These are phyloP conservation scores for Wallacemonas sp. DNA, from an alignment of 208 protist species.

Conservation along the genomic window DNA sequence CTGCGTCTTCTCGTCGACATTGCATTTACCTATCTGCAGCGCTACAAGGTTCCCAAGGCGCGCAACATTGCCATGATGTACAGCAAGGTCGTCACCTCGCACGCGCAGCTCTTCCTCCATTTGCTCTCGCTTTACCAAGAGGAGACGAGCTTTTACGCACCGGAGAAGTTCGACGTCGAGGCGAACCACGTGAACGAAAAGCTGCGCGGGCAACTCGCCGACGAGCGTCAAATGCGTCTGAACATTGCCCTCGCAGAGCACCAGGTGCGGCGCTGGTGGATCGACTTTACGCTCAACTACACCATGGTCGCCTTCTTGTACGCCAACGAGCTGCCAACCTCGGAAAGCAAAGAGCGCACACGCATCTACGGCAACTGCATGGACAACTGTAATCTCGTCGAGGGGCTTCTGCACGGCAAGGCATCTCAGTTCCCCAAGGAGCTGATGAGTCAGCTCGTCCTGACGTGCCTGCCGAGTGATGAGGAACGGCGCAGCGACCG, in stretches of 20 bases:
- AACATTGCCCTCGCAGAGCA: conserved; percentile 5
- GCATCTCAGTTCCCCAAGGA: conserved; percentile 20
- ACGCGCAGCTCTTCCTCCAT: conserved; percentile 17
- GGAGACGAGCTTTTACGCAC: neutral
- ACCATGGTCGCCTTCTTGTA: conserved; percentile 4
- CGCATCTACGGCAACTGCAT: conserved; percentile 9
- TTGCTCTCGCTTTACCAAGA: conserved; percentile 12
- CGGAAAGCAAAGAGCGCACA: conserved; percentile 8
- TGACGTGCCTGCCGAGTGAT: conserved; percentile 11
- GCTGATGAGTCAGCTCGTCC: conserved; percentile 12
- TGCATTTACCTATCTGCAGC: conserved; percentile 30
- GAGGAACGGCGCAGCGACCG: neutral
- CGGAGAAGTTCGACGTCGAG: neutral
- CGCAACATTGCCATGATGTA: conserved; percentile 22
- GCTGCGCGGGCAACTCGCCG: conserved; percentile 11
- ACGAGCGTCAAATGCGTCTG: conserved; percentile 5
- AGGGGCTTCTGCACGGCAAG: conserved; percentile 4
- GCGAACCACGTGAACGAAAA: conserved; percentile 12
- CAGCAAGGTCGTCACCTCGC: conserved; percentile 16
- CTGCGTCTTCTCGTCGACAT: conserved; percentile 31
- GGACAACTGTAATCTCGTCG: conserved; percentile 14
- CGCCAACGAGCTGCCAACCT: conserved; percentile 10
- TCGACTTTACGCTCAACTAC: conserved; percentile 20
- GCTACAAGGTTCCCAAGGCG: conserved; percentile 2
- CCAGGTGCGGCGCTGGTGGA: conserved; percentile 20